A percentile compares a stretch with the other conserved stretches of the same genome.
phyloP scores from a whole-genome alignment of 768 basidiomycete species.

The Coprinellus micaceus region DNA sequence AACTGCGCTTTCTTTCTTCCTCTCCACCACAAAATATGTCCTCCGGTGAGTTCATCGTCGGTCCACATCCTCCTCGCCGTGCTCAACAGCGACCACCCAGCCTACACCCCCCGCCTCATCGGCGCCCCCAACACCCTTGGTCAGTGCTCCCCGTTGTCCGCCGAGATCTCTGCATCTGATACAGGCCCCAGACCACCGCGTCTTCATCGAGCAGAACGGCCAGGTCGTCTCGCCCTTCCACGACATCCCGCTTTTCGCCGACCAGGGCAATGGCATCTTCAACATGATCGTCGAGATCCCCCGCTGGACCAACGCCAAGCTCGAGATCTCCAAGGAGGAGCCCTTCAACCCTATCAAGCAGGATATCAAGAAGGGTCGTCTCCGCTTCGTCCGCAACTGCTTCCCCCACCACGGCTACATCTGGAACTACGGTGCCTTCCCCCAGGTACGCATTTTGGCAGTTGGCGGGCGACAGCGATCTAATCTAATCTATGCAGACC shows the following conservation, averaged over 20 bases:
- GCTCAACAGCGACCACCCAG: slow-evolving; percentile 32
- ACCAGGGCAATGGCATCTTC: slow-evolving; percentile 90
- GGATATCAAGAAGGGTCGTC: slow-evolving; percentile 93
- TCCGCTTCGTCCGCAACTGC: slow-evolving; percentile 98
- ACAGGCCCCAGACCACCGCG: slow-evolving; percentile 75
- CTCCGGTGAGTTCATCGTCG: slow-evolving; percentile 41
- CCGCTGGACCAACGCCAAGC: slow-evolving; percentile 99
- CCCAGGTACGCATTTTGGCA: slow-evolving; percentile 61
- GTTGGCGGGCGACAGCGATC: no score
- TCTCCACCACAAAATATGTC: slow-evolving; percentile 41
- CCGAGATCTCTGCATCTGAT: slow-evolving; percentile 19
- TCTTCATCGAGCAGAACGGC: slow-evolving; percentile 89
- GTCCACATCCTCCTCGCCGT: slow-evolving; percentile 14
- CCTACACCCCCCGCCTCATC: slow-evolving; percentile 72
- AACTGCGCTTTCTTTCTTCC: slow-evolving; percentile 49
- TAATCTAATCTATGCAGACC: slow-evolving; percentile 51
- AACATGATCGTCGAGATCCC: slow-evolving; percentile 99
- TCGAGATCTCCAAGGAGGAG: slow-evolving; percentile 99
- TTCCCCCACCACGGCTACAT: slow-evolving; percentile 99
- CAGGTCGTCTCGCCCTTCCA: slow-evolving; percentile 85
- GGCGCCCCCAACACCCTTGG: slow-evolving; percentile 93
- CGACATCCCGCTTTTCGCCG: slow-evolving; percentile 97
- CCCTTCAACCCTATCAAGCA: slow-evolving; percentile 99
- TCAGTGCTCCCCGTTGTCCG: slow-evolving; percentile 32
- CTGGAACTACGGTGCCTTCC: slow-evolving; percentile 99